These are phyloP conservation scores for Aspergillus japonicus DNA, from an alignment of 2,329 filamentous ascomycete genomes.

Conservation along the genomic window DNA sequence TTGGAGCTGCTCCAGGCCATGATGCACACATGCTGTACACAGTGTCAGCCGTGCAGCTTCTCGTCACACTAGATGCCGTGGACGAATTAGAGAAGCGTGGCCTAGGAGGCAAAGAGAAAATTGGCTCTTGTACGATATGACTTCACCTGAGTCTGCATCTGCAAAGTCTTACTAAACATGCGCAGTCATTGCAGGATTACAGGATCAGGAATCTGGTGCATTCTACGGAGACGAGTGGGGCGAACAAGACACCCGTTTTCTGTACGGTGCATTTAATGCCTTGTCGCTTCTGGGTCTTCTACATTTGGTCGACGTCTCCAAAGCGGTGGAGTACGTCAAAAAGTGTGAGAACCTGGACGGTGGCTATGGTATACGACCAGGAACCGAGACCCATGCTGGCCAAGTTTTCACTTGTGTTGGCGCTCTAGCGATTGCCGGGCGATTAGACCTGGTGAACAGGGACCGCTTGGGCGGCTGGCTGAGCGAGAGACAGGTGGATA, in stretches of 20 bases:
- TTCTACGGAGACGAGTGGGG: conserved; percentile 97
- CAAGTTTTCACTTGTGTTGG: conserved; percentile 95
- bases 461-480: conserved; percentile 86
- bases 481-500: conserved; percentile 84
- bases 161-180: conserved; percentile 19
- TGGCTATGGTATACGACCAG: conserved; percentile 84
- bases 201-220: conserved; percentile 77
- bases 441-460: conserved; percentile 76
- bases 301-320: conserved; percentile 71
- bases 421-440: conserved; percentile 77
- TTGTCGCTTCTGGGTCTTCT: conserved; percentile 78
- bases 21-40: conserved; percentile 97
- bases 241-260: conserved; percentile 89
- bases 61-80: conserved; percentile 81
- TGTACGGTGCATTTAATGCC: conserved; percentile 86
- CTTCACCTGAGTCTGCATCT: conserved; percentile 16
- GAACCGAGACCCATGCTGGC: conserved; percentile 89
- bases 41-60: conserved; percentile 89
- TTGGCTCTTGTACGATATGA: conserved; percentile 77
- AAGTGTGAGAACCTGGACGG: conserved; percentile 92
- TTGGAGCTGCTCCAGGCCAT: conserved; percentile 89
- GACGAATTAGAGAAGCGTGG: conserved; percentile 74
- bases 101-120: conserved; percentile 65
- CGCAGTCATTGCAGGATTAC: conserved; percentile 73
- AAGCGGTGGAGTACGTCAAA: conserved; percentile 75